Base-by-base conservation (phyloP, 805 yeast genomes). In the Candida montana region DNA sequence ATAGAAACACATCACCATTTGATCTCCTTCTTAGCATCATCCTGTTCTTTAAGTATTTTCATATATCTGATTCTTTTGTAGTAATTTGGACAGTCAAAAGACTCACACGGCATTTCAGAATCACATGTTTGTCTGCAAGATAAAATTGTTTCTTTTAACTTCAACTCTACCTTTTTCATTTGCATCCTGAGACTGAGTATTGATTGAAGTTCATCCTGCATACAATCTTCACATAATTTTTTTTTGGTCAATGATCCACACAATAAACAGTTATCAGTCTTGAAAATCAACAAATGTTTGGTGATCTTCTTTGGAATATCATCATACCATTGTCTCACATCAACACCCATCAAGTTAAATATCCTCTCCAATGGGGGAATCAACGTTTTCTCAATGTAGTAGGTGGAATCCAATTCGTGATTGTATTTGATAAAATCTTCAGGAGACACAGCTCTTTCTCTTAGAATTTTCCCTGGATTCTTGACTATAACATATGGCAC, bases 341-440 rank as follows among this genome's bases (percentile, higher is more conserved):
- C 83, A 3, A 84, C 93, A 0, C 99, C 99, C 43, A 88, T 63
- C 12, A 91, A 61, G 51, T 79, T 83, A 61, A 93, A 85, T 2
- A 91, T 65, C 44, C 99, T 65, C 48, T 87, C 95, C 41, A 93
- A 63, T 0, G 99, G 98, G 2, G 99, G 98, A 8, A 91, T 77
- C 35, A 93, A 61, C 2, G 87, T 87, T 54, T 86, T 83, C 3
- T 75, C 74, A 36, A 93, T 88, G 60, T 93, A 93, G 57, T 93
- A 93, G 31, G 85, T 88, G 17, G 82, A 71, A 54, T 93, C 99
- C 16, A 93, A 58, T 35, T 68, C 72, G 42, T 72, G 57, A 23
- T 48, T 57, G 41, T 67, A 46, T 1, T 62, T 53, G n/a, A 90
- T 57, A 46, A 82, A 77, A 27, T 81, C 89, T 40, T 75, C 81